Evolutionary conservation across 2,329 filamentous ascomycete species (phyloP), one percentile per base, ranked within the genome.

Genomic region (Aureobasidium namibiae): DNA sequence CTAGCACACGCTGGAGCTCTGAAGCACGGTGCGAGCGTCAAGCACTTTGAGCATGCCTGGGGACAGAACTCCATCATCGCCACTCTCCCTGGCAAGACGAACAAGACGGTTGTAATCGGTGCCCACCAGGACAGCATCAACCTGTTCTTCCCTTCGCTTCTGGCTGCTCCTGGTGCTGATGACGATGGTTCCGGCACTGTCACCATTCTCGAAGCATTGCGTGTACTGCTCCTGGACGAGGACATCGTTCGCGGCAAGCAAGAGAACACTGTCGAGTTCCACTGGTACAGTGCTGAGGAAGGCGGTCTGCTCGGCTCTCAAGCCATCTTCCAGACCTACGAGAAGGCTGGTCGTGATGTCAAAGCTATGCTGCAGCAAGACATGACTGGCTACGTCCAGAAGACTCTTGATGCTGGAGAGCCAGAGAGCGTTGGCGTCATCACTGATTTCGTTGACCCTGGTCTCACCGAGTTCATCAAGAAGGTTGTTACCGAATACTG

Each of bases 331-430:
- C 80, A 82, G 53, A 76, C 82, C 8, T 97, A 97, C 69, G 86
- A 89, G 73, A 84, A 86, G 70, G 74, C 82, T 23, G 80, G 82
- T 33, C 82, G 86, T 26, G 85, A 92, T 64, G 81, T 97, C 72
- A 95, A 92, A 76, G 92, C 92, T 34, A 97, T 97, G 94, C 82
- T 97, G 58, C 92, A 97, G 77, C 92, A 97, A 75, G 92, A 97
- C 74, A 97, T 97, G 92, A 95, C 90, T 1, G 92, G 92, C 18
- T 96, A 88, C 71, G 82, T 91, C 5, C 84, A 92, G 71, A 86
- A 86, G 67, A 95, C 91, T 0, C 76, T 94, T 21, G 88, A 94
- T 64, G 87, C 89, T 3, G 91, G 91, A 61, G 80, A 89, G 73
- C 82, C 85, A 5, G 92, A 96, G 78, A 87, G 85, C 46, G 89